Conservation (phyloP, 176 grass and related monocot species). For the Aegilops longissima region DNA sequence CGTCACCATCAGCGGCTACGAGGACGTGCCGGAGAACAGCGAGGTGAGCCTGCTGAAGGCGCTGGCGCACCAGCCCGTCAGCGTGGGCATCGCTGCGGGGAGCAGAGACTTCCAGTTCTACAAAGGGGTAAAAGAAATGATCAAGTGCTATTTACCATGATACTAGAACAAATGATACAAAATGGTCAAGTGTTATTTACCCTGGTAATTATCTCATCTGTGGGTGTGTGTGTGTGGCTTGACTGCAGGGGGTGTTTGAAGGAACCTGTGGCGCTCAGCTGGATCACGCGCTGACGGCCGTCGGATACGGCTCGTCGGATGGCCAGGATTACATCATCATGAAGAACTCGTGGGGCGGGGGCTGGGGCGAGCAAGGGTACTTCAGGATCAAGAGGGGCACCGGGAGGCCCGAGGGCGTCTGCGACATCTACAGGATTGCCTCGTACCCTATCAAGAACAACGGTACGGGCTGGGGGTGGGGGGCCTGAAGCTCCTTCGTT, state of each 20-base stretch:
- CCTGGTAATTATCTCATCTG: background rate
- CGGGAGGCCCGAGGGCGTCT: slow-evolving; percentile 64
- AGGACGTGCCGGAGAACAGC: slow-evolving; percentile 76
- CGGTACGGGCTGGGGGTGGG: slow-evolving; percentile 18
- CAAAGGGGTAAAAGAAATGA: slow-evolving; percentile 62
- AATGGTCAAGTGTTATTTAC: background rate
- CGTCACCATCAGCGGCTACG: slow-evolving; percentile 59
- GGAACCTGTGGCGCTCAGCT: slow-evolving; percentile 54
- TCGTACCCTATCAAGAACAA: slow-evolving; percentile 73
- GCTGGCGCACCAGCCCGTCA: slow-evolving; percentile 69
- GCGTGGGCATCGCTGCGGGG: slow-evolving; percentile 71
- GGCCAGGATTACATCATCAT: slow-evolving; percentile 63
- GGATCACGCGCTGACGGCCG: slow-evolving; percentile 72
- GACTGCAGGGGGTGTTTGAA: slow-evolving; percentile 68
- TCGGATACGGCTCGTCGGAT: slow-evolving; percentile 65
- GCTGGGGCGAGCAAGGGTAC: slow-evolving; percentile 77
- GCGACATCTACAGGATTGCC: slow-evolving; percentile 68
- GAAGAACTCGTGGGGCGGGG: slow-evolving; percentile 83
- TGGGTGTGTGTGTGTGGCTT: background rate
- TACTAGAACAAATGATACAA: background rate
- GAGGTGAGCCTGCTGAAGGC: slow-evolving; percentile 72
- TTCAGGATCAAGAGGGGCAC: slow-evolving; percentile 74
- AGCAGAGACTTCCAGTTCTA: slow-evolving; percentile 85
- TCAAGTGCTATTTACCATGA: background rate
- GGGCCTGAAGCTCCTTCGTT: slow-evolving; percentile 25